Evolutionary conservation across 139 green algal genomes (phyloP).

Genomic region (Dunaliella sp.): DNA sequence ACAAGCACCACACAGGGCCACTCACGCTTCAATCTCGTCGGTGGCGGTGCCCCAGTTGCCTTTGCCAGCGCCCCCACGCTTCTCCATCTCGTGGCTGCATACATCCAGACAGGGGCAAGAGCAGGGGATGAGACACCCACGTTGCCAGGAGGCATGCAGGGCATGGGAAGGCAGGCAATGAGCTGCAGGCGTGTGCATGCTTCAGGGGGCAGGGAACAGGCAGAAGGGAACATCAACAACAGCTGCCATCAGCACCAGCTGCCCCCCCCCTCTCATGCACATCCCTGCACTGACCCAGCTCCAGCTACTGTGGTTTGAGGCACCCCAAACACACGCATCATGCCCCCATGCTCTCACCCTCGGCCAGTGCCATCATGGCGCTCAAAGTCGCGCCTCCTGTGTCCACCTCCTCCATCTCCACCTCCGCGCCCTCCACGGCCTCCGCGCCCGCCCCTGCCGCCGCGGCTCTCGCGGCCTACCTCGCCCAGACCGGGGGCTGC

Average conservation of each 20-base stretch:
- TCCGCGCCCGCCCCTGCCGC: constrained; percentile 30
- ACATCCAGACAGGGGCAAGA: not conserved
- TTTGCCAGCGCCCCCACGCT: constrained; percentile 70
- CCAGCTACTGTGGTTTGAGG: too few species aligned
- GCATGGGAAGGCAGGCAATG: too few species aligned
- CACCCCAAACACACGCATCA: too few species aligned
- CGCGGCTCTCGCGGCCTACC: constrained; percentile 34
- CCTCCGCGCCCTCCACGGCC: constrained; percentile 23
- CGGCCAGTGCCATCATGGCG: constrained; percentile 78
- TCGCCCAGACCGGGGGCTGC: constrained; percentile 22
- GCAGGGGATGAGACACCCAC: not conserved
- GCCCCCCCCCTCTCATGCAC: too few species aligned
- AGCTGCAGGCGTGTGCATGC: too few species aligned
- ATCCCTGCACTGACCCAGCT: too few species aligned
- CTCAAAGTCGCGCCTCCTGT: constrained; percentile 70
- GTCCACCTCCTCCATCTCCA: constrained; percentile 25
- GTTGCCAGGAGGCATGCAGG: not conserved
- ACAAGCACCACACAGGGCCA: not conserved
- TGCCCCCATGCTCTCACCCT: constrained; percentile 65
- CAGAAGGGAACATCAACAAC: too few species aligned
- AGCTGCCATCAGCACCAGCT: too few species aligned
- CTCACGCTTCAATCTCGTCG: constrained; percentile 42
- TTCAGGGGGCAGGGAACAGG: too few species aligned
- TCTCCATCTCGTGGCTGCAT: constrained; percentile 74
- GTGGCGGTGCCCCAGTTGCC: constrained; percentile 79